Conservation (phyloP, 2,329 filamentous ascomycete genomes). For the Colletotrichum musicola region DNA sequence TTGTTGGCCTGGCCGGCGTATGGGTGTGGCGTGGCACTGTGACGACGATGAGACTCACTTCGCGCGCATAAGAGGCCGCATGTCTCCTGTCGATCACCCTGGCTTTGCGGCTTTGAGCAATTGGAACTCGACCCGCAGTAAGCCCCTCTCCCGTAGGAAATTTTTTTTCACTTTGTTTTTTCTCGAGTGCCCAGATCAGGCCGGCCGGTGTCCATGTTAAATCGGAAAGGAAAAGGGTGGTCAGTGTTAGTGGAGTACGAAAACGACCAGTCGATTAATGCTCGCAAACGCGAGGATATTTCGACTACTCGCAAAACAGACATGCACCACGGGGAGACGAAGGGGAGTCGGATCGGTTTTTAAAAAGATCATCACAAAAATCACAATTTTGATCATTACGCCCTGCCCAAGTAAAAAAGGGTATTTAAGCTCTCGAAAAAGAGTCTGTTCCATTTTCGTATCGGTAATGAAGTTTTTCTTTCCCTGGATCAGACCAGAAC, state of each 20-base stretch:
- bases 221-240: no score
- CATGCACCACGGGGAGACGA: not conserved
- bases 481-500: slow-evolving; percentile 34
- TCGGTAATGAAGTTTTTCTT: slow-evolving; percentile 30
- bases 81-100: slow-evolving; percentile 4
- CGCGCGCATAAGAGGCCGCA: not conserved
- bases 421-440: slow-evolving; percentile 33
- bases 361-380: slow-evolving; percentile 32
- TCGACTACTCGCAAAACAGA: not conserved
- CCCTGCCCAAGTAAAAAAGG: slow-evolving; percentile 11
- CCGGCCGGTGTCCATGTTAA: no score
- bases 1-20: not conserved
- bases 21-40: no score
- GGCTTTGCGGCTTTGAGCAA: not conserved
- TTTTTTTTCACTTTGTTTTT: not conserved
- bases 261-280: no score
- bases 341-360: not conserved
- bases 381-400: slow-evolving; percentile 39
- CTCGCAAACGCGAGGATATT: no score
- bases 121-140: not conserved
- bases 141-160: slow-evolving; percentile 6
- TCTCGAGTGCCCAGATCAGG: no score
- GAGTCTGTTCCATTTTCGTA: slow-evolving; percentile 40
- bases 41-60: not conserved
- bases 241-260: no score